phyloP scores from a whole-genome alignment of 495 filamentous ascomycete species.

The Penicillium crystallinum region DNA sequence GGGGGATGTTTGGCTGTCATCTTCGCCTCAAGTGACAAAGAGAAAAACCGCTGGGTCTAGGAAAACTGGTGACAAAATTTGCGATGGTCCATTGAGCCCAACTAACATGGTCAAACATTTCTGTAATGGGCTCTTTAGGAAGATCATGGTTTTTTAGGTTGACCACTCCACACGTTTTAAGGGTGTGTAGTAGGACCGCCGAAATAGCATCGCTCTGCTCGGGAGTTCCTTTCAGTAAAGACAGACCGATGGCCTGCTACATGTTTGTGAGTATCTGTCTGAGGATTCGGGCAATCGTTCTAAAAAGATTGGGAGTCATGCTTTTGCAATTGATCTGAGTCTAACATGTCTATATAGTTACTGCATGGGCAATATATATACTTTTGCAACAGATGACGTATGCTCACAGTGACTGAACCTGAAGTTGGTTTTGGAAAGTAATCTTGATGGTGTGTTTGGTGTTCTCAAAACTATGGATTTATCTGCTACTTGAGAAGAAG shows the following conservation, averaged over 20 bases:
- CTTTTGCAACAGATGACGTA: too few species aligned
- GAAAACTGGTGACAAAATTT: background rate
- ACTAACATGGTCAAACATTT: conserved; percentile 21
- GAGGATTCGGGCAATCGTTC: background rate
- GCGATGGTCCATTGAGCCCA: background rate
- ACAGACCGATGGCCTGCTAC: conserved; percentile 18
- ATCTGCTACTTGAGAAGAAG: background rate
- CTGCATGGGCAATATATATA: too few species aligned
- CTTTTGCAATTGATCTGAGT: too few species aligned
- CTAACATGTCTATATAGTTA: too few species aligned
- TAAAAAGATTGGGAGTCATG: too few species aligned
- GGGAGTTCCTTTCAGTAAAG: conserved; percentile 19
- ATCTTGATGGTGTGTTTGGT: background rate
- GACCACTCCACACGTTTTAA: conserved; percentile 22
- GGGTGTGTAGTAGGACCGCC: conserved; percentile 9
- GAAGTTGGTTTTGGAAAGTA: background rate
- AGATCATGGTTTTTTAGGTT: conserved; percentile 26
- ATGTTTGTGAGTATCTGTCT: background rate
- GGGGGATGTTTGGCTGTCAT: conserved; percentile 52
- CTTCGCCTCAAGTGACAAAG: conserved; percentile 36
- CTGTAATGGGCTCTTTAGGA: conserved; percentile 16
- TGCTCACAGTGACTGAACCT: too few species aligned
- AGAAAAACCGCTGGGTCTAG: conserved; percentile 33
- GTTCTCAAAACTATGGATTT: background rate
- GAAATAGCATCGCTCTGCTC: conserved; percentile 15